phyloP scores from a whole-genome alignment of 257 asterid genomes.

The Solanum habrochaites region DNA sequence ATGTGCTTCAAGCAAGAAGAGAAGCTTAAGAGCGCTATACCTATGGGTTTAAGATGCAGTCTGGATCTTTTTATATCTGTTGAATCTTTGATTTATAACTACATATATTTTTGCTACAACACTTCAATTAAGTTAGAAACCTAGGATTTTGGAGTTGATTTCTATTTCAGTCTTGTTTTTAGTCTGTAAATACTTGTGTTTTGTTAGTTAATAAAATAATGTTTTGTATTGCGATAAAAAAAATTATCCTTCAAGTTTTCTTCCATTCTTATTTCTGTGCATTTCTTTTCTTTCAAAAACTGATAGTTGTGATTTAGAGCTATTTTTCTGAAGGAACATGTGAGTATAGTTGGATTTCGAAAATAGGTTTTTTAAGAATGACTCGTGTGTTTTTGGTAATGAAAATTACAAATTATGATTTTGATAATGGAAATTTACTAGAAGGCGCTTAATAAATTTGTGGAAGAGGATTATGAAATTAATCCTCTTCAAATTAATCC shows the following conservation, averaged over 20 bases:
- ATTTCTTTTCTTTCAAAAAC: not conserved
- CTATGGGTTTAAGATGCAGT: too few relatives aligned
- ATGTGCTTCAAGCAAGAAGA: not conserved
- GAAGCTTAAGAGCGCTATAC: not conserved
- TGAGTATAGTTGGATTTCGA: not conserved
- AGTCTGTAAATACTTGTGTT: not conserved
- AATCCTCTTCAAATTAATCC: not conserved
- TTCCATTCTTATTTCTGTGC: not conserved
- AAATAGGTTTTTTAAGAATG: not conserved
- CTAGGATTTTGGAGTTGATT: too few relatives aligned
- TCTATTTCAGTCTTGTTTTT: too few relatives aligned
- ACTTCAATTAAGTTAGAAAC: too few relatives aligned
- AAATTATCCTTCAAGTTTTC: not conserved
- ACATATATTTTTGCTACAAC: not conserved
- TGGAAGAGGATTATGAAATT: not conserved
- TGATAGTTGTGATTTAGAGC: not conserved
- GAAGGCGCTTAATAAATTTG: not conserved
- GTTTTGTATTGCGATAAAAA: too few relatives aligned
- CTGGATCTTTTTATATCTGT: too few relatives aligned
- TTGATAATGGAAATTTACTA: not conserved
- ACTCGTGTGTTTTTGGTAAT: not conserved
- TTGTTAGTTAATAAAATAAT: not conserved
- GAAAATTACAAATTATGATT: not conserved
- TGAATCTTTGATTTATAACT: not conserved
- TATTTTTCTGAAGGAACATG: not conserved